Evolutionary conservation across 2,329 filamentous ascomycete genomes (phyloP).

Genomic region (Claviceps sp.): DNA sequence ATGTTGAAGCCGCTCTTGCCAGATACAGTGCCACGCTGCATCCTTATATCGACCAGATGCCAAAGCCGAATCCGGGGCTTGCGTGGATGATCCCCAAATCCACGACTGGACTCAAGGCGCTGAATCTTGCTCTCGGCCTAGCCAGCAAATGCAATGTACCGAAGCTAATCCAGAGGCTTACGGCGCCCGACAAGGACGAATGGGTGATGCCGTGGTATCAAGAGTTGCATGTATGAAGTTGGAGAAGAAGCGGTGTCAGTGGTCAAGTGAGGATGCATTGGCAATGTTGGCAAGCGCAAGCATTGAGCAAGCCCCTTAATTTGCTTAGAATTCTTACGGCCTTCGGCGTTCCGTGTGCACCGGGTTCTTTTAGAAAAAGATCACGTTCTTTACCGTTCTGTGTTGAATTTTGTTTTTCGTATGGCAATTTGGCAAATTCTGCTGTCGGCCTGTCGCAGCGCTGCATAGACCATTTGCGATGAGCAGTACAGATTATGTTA

Average conservation of each 20-base stretch:
- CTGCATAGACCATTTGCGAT: too few species aligned
- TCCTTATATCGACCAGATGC: constrained; percentile 20
- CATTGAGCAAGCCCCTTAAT: too few species aligned
- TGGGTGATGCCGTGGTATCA: constrained; percentile 3
- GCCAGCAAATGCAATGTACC: neutral
- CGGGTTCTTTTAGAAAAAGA: too few species aligned
- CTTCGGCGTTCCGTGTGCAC: too few species aligned
- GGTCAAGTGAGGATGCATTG: neutral
- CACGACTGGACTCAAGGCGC: neutral
- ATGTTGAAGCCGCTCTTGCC: constrained; percentile 18
- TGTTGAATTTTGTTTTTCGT: too few species aligned
- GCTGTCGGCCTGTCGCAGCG: too few species aligned
- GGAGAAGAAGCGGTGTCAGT: neutral
- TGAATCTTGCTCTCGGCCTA: neutral
- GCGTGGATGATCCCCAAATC: neutral
- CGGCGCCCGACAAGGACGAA: neutral
- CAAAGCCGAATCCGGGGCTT: neutral
- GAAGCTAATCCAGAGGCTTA: neutral
- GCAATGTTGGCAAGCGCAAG: too few species aligned
- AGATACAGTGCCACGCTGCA: constrained; percentile 27
- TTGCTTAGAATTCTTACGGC: too few species aligned
- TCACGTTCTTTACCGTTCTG: too few species aligned
- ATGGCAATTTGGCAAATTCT: too few species aligned
- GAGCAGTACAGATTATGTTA: too few species aligned
- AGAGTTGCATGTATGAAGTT: neutral